Evolutionary conservation across 371 early-diverging fungal species (phyloP).

Genomic region (Rhizopus delemar): DNA sequence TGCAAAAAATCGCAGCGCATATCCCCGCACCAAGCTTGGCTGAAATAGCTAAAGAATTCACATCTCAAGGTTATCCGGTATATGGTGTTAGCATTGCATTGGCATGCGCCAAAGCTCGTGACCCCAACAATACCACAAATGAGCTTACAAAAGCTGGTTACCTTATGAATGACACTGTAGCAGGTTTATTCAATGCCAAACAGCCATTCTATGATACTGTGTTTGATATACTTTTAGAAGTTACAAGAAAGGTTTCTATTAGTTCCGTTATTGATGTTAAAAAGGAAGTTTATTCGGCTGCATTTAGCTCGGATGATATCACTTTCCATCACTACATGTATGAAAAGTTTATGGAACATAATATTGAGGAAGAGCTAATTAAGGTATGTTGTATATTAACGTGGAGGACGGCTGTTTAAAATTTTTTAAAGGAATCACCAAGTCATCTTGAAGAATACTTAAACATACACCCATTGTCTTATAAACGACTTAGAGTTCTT

Average conservation of each 20-base stretch:
- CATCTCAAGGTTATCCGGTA: constrained; percentile 17
- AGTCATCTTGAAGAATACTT: constrained; percentile 35
- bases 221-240: constrained; percentile 33
- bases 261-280: not conserved
- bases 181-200: constrained; percentile 40
- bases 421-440: constrained; percentile 15
- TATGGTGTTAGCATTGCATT: constrained; percentile 62
- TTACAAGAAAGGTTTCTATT: not conserved
- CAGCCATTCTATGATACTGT: constrained; percentile 60
- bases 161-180: constrained; percentile 34
- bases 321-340: constrained; percentile 35
- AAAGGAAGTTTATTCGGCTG: not conserved
- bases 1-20: constrained; percentile 47
- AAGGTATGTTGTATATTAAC: constrained; percentile 18
- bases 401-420: too few relatives aligned
- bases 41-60: constrained; percentile 29
- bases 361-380: constrained; percentile 27
- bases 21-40: constrained; percentile 32
- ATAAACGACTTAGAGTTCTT: constrained; percentile 30
- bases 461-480: constrained; percentile 21
- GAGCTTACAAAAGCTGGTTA: constrained; percentile 42
- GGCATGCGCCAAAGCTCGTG: constrained; percentile 65
- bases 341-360: constrained; percentile 27
- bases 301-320: constrained; percentile 27
- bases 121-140: constrained; percentile 56